Percentiles rank a stretch among this genome's conserved stretches.
Conservation (phyloP, 805 yeast species). For the Yarrowia divulgata region DNA sequence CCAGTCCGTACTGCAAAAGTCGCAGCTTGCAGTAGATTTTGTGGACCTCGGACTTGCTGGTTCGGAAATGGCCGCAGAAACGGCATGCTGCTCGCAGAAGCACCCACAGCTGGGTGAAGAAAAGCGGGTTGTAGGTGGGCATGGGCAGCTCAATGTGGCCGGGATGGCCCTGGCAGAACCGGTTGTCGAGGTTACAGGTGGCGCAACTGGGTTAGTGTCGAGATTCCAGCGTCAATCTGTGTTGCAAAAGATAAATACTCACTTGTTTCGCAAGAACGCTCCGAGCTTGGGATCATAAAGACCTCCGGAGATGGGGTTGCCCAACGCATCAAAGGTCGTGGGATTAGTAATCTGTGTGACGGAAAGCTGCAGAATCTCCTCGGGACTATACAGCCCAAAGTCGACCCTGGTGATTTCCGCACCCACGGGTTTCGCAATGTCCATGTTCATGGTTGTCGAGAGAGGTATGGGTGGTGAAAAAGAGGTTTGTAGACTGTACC, state of each 20-base stretch:
- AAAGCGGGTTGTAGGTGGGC: slow-evolving; percentile 93
- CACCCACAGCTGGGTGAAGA: slow-evolving; percentile 88
- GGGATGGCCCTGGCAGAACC: slow-evolving; percentile 96
- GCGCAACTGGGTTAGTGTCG: slow-evolving; percentile 60
- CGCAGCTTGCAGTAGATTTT: slow-evolving; percentile 77
- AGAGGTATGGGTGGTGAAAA: slow-evolving; percentile 9
- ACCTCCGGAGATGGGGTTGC: slow-evolving; percentile 95
- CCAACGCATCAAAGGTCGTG: slow-evolving; percentile 92
- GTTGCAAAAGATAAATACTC: slow-evolving; percentile 17
- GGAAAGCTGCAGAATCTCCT: slow-evolving; percentile 83
- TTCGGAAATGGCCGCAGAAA: slow-evolving; percentile 85
- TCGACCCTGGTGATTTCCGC: slow-evolving; percentile 92
- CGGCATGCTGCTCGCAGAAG: slow-evolving; percentile 85
- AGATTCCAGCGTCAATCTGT: background rate
- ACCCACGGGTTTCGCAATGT: slow-evolving; percentile 95
- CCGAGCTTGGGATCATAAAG: slow-evolving; percentile 94
- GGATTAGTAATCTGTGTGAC: slow-evolving; percentile 97
- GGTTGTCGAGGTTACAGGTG: slow-evolving; percentile 95
- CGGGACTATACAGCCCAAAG: slow-evolving; percentile 81
- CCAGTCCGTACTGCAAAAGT: slow-evolving; percentile 85
- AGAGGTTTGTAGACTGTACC: background rate
- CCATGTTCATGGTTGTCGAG: slow-evolving; percentile 62
- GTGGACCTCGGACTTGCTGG: slow-evolving; percentile 73
- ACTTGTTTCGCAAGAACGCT: slow-evolving; percentile 82
- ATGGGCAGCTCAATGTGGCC: slow-evolving; percentile 98